Evolutionary conservation across 108 stramenopile genomes (phyloP).

Genomic region (Fragilariopsis cylindrus): DNA sequence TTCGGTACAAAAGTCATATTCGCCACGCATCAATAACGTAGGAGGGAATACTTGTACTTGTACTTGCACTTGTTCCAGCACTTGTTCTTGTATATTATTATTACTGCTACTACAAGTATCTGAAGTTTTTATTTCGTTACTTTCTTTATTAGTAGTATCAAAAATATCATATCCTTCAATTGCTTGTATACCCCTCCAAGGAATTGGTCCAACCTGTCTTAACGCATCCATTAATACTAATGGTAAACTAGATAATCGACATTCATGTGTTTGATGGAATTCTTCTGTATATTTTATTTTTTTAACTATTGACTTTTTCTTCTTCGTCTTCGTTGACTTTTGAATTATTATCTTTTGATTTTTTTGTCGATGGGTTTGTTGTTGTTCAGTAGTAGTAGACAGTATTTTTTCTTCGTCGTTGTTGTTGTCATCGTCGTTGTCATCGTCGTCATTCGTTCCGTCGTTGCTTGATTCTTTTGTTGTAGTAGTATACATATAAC

Average conservation of each 20-base stretch:
- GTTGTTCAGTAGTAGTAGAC: not conserved
- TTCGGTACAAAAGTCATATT: slow-evolving; percentile 53
- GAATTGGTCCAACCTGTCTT: slow-evolving; percentile 51
- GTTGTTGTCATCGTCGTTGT: slow-evolving; percentile 23
- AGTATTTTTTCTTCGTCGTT: not conserved
- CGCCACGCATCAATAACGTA: slow-evolving; percentile 46
- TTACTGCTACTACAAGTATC: not conserved
- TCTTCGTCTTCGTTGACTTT: not conserved
- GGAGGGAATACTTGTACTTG: slow-evolving; percentile 11
- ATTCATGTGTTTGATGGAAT: slow-evolving; percentile 66
- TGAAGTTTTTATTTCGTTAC: not conserved
- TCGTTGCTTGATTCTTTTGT: too few species aligned
- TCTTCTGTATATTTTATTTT: slow-evolving; percentile 20
- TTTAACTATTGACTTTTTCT: not conserved
- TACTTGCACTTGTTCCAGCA: not conserved
- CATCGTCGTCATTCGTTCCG: not conserved
- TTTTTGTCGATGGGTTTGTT: not conserved
- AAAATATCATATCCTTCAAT: slow-evolving; percentile 44
- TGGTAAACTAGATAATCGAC: slow-evolving; percentile 50
- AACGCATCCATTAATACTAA: slow-evolving; percentile 53
- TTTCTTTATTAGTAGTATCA: not conserved
- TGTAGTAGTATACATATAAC: not conserved
- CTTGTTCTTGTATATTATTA: too few species aligned
- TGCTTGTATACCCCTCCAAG: slow-evolving; percentile 53
- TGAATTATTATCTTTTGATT: not conserved